A percentile compares a stretch with the other conserved stretches of the same genome.
Evolutionary conservation across 495 filamentous ascomycete genomes (phyloP).

Genomic region (Penicillium robsamsonii): DNA sequence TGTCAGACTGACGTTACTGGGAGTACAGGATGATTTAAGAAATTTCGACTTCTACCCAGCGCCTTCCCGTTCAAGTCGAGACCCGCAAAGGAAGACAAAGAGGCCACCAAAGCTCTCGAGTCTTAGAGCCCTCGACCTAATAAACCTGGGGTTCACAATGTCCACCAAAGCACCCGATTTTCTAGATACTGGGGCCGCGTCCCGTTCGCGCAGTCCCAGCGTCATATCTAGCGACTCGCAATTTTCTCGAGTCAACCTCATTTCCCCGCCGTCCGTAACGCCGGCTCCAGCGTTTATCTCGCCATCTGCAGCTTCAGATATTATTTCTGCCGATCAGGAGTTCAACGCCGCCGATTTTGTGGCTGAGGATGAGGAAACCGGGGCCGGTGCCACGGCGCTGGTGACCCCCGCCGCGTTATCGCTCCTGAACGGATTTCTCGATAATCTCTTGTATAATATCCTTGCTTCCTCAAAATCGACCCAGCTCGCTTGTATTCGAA

Average conservation of each 20-base stretch:
- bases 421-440: constrained; percentile 88
- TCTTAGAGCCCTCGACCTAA: constrained; percentile 2
- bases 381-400: constrained; percentile 55
- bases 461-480: constrained; percentile 78
- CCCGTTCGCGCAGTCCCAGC: constrained; percentile 46
- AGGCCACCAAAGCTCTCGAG: constrained; percentile 7
- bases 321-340: constrained; percentile 85
- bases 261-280: constrained; percentile 65
- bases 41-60: constrained; percentile 28
- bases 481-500: constrained; percentile 71
- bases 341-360: constrained; percentile 64
- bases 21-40: constrained; percentile 36
- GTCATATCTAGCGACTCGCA: constrained; percentile 44
- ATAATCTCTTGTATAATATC: constrained; percentile 88
- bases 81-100: constrained; percentile 9
- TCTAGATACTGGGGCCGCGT: constrained; percentile 32
- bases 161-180: constrained; percentile 37
- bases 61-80: constrained; percentile 20
- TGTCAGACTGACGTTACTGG: constrained; percentile 20
- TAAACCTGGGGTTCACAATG: constrained; percentile 24
- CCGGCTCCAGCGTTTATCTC: constrained; percentile 89
- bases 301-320: constrained; percentile 82
- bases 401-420: constrained; percentile 74
- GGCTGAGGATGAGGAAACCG: constrained; percentile 60
- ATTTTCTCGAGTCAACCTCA: constrained; percentile 43